These are phyloP conservation scores for Carpinus viminea DNA, from an alignment of 306 rosid genomes.

Conservation along the genomic window DNA sequence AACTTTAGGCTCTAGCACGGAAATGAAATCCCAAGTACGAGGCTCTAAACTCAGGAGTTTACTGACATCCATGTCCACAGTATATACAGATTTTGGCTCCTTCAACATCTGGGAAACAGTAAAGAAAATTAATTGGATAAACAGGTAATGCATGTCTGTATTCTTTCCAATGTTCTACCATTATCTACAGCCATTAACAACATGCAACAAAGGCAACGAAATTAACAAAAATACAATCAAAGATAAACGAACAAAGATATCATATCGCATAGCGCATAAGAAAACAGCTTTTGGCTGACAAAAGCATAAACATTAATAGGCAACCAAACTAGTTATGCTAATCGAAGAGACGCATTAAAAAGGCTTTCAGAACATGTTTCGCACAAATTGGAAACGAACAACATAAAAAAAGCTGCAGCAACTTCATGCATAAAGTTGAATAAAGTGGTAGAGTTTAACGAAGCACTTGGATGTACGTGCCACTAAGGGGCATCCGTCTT, in stretches of 20 bases:
- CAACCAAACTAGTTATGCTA: not conserved
- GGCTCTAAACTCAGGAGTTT: conserved; percentile 72
- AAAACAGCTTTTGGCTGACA: not conserved
- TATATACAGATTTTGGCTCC: conserved; percentile 89
- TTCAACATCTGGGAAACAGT: conserved; percentile 55
- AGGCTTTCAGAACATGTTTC: not conserved
- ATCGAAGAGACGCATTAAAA: not conserved
- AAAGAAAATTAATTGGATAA: conserved; percentile 27
- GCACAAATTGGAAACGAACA: not conserved
- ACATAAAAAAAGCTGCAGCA: not conserved
- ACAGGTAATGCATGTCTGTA: conserved; percentile 3
- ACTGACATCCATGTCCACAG: conserved; percentile 87
- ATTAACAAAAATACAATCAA: not conserved
- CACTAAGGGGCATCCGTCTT: not conserved
- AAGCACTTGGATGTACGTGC: not conserved
- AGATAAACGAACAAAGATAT: conserved; percentile 4
- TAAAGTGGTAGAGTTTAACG: not conserved
- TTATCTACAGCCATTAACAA: not conserved
- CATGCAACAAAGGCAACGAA: conserved; percentile 16
- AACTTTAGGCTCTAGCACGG: conserved; percentile 75
- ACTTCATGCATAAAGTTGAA: not conserved
- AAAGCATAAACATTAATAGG: not conserved
- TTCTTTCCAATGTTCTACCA: not conserved
- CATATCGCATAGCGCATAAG: not conserved
- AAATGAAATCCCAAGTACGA: conserved; percentile 80